Evolutionary conservation across 805 yeast species (phyloP).

Genomic region (Yarrowia yakushimensis): DNA sequence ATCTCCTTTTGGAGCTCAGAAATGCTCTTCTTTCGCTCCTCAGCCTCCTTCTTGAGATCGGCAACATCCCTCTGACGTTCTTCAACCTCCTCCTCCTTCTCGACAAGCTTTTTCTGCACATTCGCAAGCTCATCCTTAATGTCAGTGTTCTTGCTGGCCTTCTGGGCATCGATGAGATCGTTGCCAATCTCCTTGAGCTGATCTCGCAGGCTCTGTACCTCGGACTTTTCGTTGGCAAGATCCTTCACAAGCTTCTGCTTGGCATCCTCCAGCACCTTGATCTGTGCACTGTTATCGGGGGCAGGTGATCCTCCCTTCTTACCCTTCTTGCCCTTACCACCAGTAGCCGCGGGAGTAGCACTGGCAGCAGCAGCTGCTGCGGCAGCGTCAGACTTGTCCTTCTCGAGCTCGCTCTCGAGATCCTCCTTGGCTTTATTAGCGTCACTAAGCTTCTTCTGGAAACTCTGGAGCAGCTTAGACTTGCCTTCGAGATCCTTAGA

Average conservation of each 20-base stretch:
- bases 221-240: slow-evolving; percentile 35
- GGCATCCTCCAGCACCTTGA: slow-evolving; percentile 19
- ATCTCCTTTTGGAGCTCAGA: neutral
- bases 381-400: slow-evolving; percentile 5
- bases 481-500: slow-evolving; percentile 5
- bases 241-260: slow-evolving; percentile 25
- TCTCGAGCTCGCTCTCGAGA: slow-evolving; percentile 24
- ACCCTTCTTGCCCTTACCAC: slow-evolving; percentile 28
- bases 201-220: slow-evolving; percentile 67
- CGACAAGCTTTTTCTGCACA: slow-evolving; percentile 25
- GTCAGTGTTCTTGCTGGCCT: slow-evolving; percentile 13
- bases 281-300: slow-evolving; percentile 14
- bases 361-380: slow-evolving; percentile 18
- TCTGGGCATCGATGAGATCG: slow-evolving; percentile 61
- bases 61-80: slow-evolving; percentile 26
- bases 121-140: slow-evolving; percentile 24
- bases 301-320: slow-evolving; percentile 27
- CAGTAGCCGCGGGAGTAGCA: neutral
- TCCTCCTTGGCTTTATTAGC: slow-evolving; percentile 21
- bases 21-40: neutral
- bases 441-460: slow-evolving; percentile 19
- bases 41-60: slow-evolving; percentile 29
- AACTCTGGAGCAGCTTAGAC: slow-evolving; percentile 3
- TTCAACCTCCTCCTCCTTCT: slow-evolving; percentile 31
- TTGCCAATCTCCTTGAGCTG: slow-evolving; percentile 75